These are phyloP conservation scores for Solanum rostratum DNA, from an alignment of 257 asterid genomes.

Conservation along the genomic window DNA sequence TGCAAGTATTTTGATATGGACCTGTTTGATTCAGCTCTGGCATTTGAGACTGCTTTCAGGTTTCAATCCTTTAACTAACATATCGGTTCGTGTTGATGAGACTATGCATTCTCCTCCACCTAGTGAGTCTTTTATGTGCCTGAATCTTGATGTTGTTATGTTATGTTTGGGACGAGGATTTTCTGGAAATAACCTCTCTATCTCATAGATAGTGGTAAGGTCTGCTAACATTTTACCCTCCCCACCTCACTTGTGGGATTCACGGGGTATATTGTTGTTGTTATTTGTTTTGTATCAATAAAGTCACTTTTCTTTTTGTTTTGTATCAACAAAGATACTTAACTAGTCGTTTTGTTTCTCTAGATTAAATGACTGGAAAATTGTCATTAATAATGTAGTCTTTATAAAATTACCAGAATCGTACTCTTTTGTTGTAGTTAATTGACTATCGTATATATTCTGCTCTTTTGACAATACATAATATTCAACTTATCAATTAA, in stretches of 20 bases:
- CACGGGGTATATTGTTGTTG: too few species aligned
- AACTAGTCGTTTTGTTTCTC: neutral
- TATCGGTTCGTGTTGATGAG: neutral
- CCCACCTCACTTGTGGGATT: too few species aligned
- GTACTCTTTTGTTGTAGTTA: neutral
- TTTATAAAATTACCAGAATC: neutral
- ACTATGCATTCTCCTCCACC: constrained; percentile 34
- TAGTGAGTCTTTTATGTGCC: constrained; percentile 33
- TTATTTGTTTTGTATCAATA: neutral
- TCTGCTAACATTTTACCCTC: too few species aligned
- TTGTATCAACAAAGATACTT: neutral
- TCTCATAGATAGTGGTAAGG: too few species aligned
- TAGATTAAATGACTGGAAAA: too few species aligned
- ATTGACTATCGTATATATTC: neutral
- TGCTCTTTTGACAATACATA: neutral
- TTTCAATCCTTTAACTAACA: constrained; percentile 2
- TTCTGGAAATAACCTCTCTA: too few species aligned
- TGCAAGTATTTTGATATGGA: constrained; percentile 76
- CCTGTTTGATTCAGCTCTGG: constrained; percentile 89
- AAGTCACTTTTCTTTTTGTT: neutral
- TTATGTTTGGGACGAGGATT: neutral
- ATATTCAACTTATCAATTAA: neutral
- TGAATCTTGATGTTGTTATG: neutral
- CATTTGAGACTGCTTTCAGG: constrained; percentile 51
- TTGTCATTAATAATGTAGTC: neutral